These are phyloP conservation scores for Oenanthe javanica DNA, from an alignment of 140 eudicot species.

Conservation along the genomic window DNA sequence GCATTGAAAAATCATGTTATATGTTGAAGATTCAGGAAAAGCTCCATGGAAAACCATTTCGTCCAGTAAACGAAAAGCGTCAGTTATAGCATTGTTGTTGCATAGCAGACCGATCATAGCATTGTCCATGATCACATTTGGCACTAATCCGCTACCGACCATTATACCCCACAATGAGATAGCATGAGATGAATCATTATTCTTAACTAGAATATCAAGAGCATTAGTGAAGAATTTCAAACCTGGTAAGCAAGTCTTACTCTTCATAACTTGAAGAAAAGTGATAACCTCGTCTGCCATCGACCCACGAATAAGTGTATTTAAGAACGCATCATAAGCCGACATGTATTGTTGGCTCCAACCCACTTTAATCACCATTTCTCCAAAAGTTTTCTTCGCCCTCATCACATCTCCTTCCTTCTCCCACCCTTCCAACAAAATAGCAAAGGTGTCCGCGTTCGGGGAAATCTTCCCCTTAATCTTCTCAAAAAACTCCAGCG, in stretches of 20 bases:
- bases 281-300: slow-evolving; percentile 56
- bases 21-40: slow-evolving; percentile 63
- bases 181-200: slow-evolving; percentile 61
- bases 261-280: slow-evolving; percentile 68
- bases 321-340: slow-evolving; percentile 70
- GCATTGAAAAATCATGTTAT: slow-evolving; percentile 61
- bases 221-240: slow-evolving; percentile 72
- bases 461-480: slow-evolving; percentile 53
- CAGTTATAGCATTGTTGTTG: slow-evolving; percentile 40
- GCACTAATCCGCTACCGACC: slow-evolving; percentile 51
- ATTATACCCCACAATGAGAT: slow-evolving; percentile 56
- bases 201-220: slow-evolving; percentile 51
- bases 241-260: slow-evolving; percentile 76
- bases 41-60: slow-evolving; percentile 64
- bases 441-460: slow-evolving; percentile 67
- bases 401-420: slow-evolving; percentile 54
- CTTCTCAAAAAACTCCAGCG: slow-evolving; percentile 54
- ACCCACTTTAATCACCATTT: slow-evolving; percentile 80
- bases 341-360: slow-evolving; percentile 59
- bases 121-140: slow-evolving; percentile 59
- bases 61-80: slow-evolving; percentile 60
- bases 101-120: slow-evolving; percentile 65
- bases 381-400: slow-evolving; percentile 71
- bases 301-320: slow-evolving; percentile 50
- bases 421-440: slow-evolving; percentile 75